Evolutionary conservation across 306 rosid species (phyloP), one percentile per base, ranked within the genome.

Genomic region (Dryas octopetala): DNA sequence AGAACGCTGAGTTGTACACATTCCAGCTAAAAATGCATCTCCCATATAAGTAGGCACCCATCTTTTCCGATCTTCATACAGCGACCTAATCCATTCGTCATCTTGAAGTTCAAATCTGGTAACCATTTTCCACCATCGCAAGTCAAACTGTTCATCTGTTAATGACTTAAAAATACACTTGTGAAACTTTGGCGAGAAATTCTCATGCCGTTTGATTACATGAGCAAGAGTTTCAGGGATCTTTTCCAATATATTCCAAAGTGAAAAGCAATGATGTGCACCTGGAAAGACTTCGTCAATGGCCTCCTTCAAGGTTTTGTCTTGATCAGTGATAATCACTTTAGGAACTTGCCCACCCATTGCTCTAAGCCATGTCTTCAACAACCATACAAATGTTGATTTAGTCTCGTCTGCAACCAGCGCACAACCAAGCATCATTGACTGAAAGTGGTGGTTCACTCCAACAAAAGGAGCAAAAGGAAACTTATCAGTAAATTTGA

Each of bases 341-440:
- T 86, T 93, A 48, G 98, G 96, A 81, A 86, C 86, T 85, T 75
- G 81, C 79, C 93, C 97, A 15, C 89, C 84, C 97, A 93, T 93
- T 66, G 98, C 98, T 86, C 97, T 83, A 76, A 89, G 96, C 98
- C 98, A 91, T 23, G 97, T 88, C 89, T 86, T 93, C 91, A 93
- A 74, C 79, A 93, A 76, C 98, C 98, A 93, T 75, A 86, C 86
- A 86, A 80, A 91, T 68, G 98, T 91, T 32, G 93, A 79, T 80
- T 91, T 89, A 57, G 88, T 83, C 82, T 86, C 91, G 79, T 93
- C 97, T 4, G 89, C 90, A 80, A 91, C 73, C 87, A 93, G 75
- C 49, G 97, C 95, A 83, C 98, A 93, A 74, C 98, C 98, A 62
- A 93, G 98, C 85, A 91, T 80, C 86, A 90, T 86, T n/a, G 98